Percentiles rank a stretch among this genome's conserved stretches.
Conservation (phyloP, 495 filamentous ascomycete genomes). For the Mytilinidion resinicola region DNA sequence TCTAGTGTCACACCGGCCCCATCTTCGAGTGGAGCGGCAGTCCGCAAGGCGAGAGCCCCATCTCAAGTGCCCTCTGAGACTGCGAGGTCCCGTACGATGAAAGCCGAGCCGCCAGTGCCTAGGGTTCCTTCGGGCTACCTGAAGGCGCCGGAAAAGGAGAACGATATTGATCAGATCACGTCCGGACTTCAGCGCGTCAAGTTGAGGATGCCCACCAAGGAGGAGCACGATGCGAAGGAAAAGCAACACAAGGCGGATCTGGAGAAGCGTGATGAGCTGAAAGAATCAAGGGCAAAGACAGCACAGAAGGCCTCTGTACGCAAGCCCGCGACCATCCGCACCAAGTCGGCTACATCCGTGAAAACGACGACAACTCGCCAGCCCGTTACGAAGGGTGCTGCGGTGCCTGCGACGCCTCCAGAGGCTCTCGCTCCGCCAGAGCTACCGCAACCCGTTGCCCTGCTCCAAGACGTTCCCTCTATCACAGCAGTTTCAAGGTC, state of each 20-base stretch:
- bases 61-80: conserved; percentile 41
- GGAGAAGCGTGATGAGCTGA: no score
- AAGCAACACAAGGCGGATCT: conserved; percentile 36
- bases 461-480: not conserved
- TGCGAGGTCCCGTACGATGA: conserved; percentile 40
- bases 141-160: conserved; percentile 25
- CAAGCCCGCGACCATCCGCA: conserved; percentile 21
- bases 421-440: conserved; percentile 4
- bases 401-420: not conserved
- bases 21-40: conserved; percentile 21
- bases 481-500: not conserved
- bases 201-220: conserved; percentile 63
- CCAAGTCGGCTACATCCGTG: conserved; percentile 20
- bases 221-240: conserved; percentile 60
- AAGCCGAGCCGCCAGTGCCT: conserved; percentile 44
- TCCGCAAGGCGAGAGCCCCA: conserved; percentile 34
- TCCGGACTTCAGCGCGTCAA: conserved; percentile 66
- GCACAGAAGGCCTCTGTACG: conserved; percentile 13
- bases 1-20: conserved; percentile 12
- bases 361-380: conserved; percentile 23
- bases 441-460: conserved; percentile 16
- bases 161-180: conserved; percentile 57
- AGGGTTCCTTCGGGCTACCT: conserved; percentile 36
- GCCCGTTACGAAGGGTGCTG: conserved; percentile 11
- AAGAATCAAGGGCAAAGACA: no score